These are phyloP conservation scores for Lactarius sanguifluus DNA, from an alignment of 768 basidiomycete species.

Conservation along the genomic window DNA sequence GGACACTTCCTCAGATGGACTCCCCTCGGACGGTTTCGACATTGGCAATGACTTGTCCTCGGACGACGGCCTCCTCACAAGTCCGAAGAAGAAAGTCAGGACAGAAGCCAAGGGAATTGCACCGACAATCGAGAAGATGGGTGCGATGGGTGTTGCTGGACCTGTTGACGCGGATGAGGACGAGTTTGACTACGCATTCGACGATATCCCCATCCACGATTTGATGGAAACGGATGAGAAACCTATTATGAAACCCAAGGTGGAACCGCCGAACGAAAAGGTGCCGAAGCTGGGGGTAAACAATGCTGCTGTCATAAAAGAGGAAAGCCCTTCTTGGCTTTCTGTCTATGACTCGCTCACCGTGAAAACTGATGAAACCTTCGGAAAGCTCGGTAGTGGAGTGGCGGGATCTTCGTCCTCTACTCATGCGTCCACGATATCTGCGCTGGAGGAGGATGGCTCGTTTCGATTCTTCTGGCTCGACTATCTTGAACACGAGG, in stretches of 20 bases:
- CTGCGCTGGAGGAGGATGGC: conserved; percentile 79
- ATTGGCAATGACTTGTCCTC: conserved; percentile 37
- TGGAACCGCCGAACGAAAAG: conserved; percentile 32
- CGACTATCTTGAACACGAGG: conserved; percentile 87
- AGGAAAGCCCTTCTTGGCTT: conserved; percentile 65
- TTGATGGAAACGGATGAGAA: conserved; percentile 61
- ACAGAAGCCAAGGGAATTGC: conserved; percentile 45
- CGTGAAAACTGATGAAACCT: conserved; percentile 57
- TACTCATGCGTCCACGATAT: conserved; percentile 43
- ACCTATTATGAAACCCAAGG: conserved; percentile 40
- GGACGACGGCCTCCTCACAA: conserved; percentile 62
- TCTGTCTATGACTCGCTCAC: conserved; percentile 71
- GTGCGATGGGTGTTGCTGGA: conserved; percentile 57
- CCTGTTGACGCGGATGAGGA: conserved; percentile 29
- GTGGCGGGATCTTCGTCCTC: conserved; percentile 33
- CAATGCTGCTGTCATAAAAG: conserved; percentile 38
- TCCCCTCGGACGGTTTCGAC: conserved; percentile 33
- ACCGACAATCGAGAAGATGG: conserved; percentile 59
- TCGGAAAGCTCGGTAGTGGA: conserved; percentile 48
- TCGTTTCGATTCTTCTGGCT: conserved; percentile 93
- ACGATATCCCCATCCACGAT: conserved; percentile 58
- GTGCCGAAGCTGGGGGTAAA: conserved; percentile 32
- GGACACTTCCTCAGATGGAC: conserved; percentile 37
- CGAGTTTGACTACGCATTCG: conserved; percentile 43
- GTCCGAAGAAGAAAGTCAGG: conserved; percentile 68